Evolutionary conservation across 2,329 filamentous ascomycete species (phyloP), one percentile per base, ranked within the genome.

Genomic region (Aspergillus novoparasiticus): DNA sequence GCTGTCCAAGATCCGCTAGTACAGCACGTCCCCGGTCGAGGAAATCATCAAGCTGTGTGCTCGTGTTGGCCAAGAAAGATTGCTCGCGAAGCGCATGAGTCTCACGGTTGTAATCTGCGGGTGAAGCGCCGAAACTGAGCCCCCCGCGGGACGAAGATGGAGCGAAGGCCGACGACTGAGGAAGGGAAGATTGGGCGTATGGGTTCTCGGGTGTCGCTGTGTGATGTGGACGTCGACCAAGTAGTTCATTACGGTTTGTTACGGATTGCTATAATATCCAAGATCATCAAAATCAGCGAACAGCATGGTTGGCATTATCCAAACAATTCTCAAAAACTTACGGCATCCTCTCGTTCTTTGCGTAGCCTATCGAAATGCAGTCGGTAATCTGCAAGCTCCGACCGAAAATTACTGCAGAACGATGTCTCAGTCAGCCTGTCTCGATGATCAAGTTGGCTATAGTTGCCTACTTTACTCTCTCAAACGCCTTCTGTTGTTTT

Each of bases 1-100:
- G 95, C 73, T 95, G 86, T 3, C 92, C 90, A 61, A 99, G 79
- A 79, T 98, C 94, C 8, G 91, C 91, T 32, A 98, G 84, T 43
- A 99, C 95, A 0, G 93, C 92, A 74, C 96, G 89, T 0, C 95
- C 95, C 2, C 94, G 85, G 55, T 96, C 94, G 61, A 99, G 87
- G 75, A 97, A 99, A 69, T 98, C 94, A 75, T 99, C 95, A 1
- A 99, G 84, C 59, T 95, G 93, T 21, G 85, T 86, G 75, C 96
- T 91, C 4, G 94, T 95, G 70, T 86, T 89, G 23, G 86, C 79
- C 71, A 97, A 92, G 82, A 99, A 98, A 64, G 85, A 90, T 72
- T 97, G 93, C 80, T 99, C 95, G 57, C 93, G 86, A 68, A 98
- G 82, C 3, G 94, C 93, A 75, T 97, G 93, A 4, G 86, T 81